Conservation (phyloP, 768 basidiomycete genomes). For the Chalciporus pseudorubinellus region DNA sequence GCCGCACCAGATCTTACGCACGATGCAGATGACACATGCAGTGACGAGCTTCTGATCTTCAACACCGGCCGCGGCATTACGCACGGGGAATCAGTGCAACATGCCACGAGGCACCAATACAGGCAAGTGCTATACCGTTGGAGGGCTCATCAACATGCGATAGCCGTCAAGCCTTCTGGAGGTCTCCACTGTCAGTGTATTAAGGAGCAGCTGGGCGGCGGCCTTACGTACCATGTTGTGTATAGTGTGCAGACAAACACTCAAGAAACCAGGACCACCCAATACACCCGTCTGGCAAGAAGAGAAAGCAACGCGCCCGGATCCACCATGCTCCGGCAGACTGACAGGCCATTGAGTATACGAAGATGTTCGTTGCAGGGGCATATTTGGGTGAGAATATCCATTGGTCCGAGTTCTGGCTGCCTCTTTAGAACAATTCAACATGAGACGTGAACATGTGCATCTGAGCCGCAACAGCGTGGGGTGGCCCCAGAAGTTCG, state of each 20-base stretch:
- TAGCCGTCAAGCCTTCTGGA: constrained; percentile 14
- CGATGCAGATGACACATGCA: background rate
- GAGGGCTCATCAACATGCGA: constrained; percentile 14
- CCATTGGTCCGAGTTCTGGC: background rate
- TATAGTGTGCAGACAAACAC: background rate
- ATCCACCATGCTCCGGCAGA: background rate
- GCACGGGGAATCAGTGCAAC: constrained; percentile 8
- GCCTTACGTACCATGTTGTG: constrained; percentile 8
- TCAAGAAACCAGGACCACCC: constrained; percentile 1
- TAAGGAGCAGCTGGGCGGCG: background rate
- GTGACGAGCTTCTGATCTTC: constrained; percentile 9
- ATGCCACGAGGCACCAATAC: constrained; percentile 7
- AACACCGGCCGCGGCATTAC: constrained; percentile 10
- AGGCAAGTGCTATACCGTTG: too few species aligned
- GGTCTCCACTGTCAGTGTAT: too few species aligned
- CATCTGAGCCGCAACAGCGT: constrained; percentile 1
- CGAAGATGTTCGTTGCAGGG: background rate
- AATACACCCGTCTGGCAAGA: constrained; percentile 6
- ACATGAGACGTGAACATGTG: background rate
- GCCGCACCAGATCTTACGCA: background rate
- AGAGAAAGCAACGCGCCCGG: background rate
- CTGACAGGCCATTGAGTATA: constrained; percentile 3
- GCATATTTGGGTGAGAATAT: constrained; percentile 10
- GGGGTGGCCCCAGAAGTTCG: constrained; percentile 3
- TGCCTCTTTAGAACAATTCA: background rate